Conservation (phyloP, 2,329 filamentous ascomycete genomes). For the Byssoonygena ceratinophila region DNA sequence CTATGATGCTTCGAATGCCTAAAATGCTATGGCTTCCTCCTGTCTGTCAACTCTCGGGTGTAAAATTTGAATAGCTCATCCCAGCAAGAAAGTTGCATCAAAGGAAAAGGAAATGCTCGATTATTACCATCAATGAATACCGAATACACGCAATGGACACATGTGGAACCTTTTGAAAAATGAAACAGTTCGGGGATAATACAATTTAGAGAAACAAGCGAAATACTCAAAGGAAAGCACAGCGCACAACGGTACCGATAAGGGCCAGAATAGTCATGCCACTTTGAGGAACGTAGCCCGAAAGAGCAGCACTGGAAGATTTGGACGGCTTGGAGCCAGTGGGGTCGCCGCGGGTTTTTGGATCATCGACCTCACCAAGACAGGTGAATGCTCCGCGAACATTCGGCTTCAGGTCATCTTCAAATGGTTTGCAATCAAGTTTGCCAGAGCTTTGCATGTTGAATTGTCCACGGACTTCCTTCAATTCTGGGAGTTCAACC, state of each 20-base stretch:
- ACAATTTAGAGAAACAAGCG: conserved; percentile 17
- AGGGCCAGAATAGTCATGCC: conserved; percentile 36
- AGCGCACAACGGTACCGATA: conserved; percentile 37
- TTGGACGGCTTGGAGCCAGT: conserved; percentile 23
- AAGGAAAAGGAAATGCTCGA: conserved; percentile 18
- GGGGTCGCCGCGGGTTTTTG: conserved; percentile 26
- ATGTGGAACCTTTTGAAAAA: conserved; percentile 26
- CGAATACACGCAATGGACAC: conserved; percentile 14
- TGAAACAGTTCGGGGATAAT: conserved; percentile 30
- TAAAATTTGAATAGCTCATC: not conserved
- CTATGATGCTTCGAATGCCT: not conserved
- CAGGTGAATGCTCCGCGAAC: conserved; percentile 43
- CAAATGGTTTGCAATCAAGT: conserved; percentile 47
- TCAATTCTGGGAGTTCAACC: conserved; percentile 56
- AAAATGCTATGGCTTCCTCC: not conserved
- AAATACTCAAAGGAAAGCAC: conserved; percentile 36
- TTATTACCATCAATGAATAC: conserved; percentile 34
- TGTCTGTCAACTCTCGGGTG: not conserved
- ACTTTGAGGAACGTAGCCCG: conserved; percentile 24
- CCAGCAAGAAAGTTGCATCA: not conserved
- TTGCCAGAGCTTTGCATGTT: conserved; percentile 57
- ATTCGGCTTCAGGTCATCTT: conserved; percentile 31
- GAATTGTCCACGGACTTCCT: conserved; percentile 61
- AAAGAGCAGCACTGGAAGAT: conserved; percentile 30
- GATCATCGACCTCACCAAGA: conserved; percentile 28